These are phyloP conservation scores for Cladophialophora immunda DNA, from an alignment of 2,329 filamentous ascomycete genomes.

Conservation along the genomic window DNA sequence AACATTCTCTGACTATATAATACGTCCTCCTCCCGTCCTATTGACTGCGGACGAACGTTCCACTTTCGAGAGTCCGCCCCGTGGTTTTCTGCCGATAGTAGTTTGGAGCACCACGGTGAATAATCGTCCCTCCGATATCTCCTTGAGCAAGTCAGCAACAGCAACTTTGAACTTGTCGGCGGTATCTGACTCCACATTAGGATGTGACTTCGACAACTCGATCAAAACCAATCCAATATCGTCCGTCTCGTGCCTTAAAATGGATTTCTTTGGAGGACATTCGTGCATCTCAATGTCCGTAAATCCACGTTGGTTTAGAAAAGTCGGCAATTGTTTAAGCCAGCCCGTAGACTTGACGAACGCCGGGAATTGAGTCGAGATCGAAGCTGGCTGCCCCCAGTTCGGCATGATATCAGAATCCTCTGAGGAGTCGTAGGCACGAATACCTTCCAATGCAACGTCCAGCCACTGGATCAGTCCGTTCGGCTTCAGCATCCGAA, in stretches of 20 bases:
- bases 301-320: not conserved
- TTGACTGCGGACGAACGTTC: not conserved
- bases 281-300: not conserved
- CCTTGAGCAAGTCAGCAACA: not conserved
- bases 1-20: not conserved
- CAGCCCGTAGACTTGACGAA: not conserved
- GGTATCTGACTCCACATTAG: not conserved
- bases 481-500: not conserved
- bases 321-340: not conserved
- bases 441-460: not conserved
- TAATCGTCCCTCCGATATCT: slow-evolving; percentile 1
- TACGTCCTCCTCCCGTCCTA: not conserved
- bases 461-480: not conserved
- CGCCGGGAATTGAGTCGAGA: slow-evolving; percentile 1
- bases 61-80: not conserved
- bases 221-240: slow-evolving; percentile 4
- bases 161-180: not conserved
- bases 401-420: not conserved
- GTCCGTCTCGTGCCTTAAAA: slow-evolving; percentile 1
- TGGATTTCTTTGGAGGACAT: not conserved
- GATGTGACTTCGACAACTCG: not conserved
- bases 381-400: not conserved
- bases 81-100: not conserved
- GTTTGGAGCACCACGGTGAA: slow-evolving; percentile 7
- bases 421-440: slow-evolving; percentile 8